Base-by-base conservation (phyloP, 352 stramenopile genomes). In the Plasmopara viticola region DNA sequence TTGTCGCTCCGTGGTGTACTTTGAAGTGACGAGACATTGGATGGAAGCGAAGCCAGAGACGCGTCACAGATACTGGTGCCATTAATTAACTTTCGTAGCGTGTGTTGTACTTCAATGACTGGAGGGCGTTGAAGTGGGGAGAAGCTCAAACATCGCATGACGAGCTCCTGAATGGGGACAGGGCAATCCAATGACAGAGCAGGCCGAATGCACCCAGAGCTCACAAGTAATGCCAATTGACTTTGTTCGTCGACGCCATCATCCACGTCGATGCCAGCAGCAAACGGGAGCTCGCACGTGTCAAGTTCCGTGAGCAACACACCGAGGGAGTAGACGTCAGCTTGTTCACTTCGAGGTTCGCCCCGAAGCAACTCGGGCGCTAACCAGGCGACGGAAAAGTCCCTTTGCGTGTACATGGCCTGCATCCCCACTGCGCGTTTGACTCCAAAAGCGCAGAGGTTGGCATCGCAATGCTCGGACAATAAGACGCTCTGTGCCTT, bases 251-350 rank as follows among this genome's bases (percentile, higher is more conserved):
- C 64, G 37, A 68, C 46, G 1, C 53, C 66, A 39, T 74, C 66
- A 20, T 76, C 71, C 51, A 70, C 66, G 20, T 74, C 65, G 5
- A 79, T 58, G 5, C 68, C 73, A 6, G 53, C 58, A 13, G 56
- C 48, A 30, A 77, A 84, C 8, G 74, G 74, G 6, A 68, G 50
- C 44, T 79, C 53, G 14, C 71, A 77, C n/a, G 74, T 84, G 37
- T 86, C 74, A 6, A 86, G 55, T 40, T 85, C 74, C 0, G 71
- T 83, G n/a, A 85, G 44, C 31, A 85, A 25, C 14, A 83, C 68
- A 33, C 74, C 74, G 1, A 85, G 46, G 9, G 74, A 47, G 47
- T 85, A 85, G 20, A 83, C 53, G 33, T 80, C 65, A 0, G 66
- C 44, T 42, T 69, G 51, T 7, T 71, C 65, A 34, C 48, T 68